These are phyloP conservation scores for Lentinula aciculospora DNA, from an alignment of 768 basidiomycete genomes.

Conservation along the genomic window DNA sequence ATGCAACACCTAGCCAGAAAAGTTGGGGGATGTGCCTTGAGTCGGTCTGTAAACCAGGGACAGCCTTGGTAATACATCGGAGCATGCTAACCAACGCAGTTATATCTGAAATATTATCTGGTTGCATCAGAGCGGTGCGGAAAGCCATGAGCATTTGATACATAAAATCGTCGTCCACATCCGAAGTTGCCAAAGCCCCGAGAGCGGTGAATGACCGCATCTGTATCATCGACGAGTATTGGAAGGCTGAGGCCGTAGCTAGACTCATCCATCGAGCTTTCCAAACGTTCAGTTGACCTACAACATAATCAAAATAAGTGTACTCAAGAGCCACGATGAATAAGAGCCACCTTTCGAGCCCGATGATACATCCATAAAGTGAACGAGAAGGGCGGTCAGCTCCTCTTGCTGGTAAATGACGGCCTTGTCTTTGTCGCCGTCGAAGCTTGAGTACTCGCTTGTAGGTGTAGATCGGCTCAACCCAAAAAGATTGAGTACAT, in stretches of 20 bases:
- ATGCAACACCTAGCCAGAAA: conserved; percentile 85
- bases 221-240: conserved; percentile 83
- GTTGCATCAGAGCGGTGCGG: conserved; percentile 59
- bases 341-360: conserved; percentile 62
- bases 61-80: conserved; percentile 73
- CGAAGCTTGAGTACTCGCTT: conserved; percentile 62
- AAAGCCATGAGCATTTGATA: conserved; percentile 93
- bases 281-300: conserved; percentile 83
- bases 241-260: conserved; percentile 84
- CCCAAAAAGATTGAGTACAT: conserved; percentile 68
- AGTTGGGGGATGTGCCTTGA: conserved; percentile 71
- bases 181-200: conserved; percentile 73
- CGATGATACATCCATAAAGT: conserved; percentile 58
- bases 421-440: conserved; percentile 45
- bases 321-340: neutral
- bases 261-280: conserved; percentile 91
- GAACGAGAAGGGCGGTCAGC: conserved; percentile 56
- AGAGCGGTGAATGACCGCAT: conserved; percentile 82
- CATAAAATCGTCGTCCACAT: conserved; percentile 89
- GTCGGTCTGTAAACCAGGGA: conserved; percentile 60
- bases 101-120: conserved; percentile 59
- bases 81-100: conserved; percentile 82
- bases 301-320: neutral
- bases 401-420: conserved; percentile 62
- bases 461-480: conserved; percentile 55